Base-by-base conservation (phyloP, 1,139 yeast species). In the Hansenula sp. region DNA sequence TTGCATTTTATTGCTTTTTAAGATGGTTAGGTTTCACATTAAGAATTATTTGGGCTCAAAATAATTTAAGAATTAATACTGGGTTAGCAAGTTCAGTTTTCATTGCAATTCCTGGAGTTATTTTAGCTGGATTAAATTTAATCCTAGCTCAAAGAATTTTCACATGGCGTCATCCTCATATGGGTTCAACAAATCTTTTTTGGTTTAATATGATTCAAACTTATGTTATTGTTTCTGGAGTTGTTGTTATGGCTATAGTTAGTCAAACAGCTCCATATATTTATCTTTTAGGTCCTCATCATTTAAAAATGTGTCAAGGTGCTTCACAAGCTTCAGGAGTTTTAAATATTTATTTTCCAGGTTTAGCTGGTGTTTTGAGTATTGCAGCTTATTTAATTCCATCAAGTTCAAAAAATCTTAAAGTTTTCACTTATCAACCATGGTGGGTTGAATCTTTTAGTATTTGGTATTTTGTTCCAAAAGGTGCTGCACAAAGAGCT, bases 111-210 rank as follows among this genome's bases (percentile, higher is more conserved):
- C 82, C 79, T 20, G 68, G 79, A 7, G 73, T 80, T 37, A 52
- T 79, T 16, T 55, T 81, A 32, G 76, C 78, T 19, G 71, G 82
- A 1, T 66, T 77, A 49, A 80, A 82, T 55, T 71, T 83, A 60
- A 73, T 82, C 34, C 65, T 85, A 45, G 89, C 89, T 6, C 92
- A 84, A 59, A 72, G 95, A 51, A 69, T 84, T 34, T 84, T 83
- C 63, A 82, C 90, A 9, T 82, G 92, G 88, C 69, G 86, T 56
- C 94, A 85, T 56, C 94, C 95, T 4, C 83, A 79, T 37, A 77
- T 84, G 25, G 94, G 92, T 41, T 70, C 79, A 19, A 60, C 76
- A 34, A 64, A 59, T 41, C 53, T 71, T 36, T 80, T 82, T 55
- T 78, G 83, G 78, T 47, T 51, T 14, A 44, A 67, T 33, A 80